A percentile compares a stretch with the other conserved stretches of the same genome.
phyloP scores from a whole-genome alignment of 257 asterid genomes.

The Salvia hispanica region DNA sequence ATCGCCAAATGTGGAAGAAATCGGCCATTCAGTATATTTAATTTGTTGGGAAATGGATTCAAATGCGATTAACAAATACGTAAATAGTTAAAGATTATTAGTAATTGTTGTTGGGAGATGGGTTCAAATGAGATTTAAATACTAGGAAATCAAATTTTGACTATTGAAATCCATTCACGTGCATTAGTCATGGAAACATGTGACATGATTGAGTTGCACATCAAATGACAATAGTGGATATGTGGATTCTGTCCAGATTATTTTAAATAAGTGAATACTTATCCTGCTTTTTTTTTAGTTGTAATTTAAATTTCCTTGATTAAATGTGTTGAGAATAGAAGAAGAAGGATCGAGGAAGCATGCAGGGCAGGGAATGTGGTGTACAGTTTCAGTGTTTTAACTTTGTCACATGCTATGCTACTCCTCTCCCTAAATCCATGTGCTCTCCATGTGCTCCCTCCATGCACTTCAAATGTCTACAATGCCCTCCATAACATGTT shows the following conservation, averaged over 20 bases:
- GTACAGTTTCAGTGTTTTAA: slow-evolving; percentile 66
- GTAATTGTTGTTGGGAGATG: slow-evolving; percentile 2
- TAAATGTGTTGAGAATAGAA: not conserved
- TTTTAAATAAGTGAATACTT: no score
- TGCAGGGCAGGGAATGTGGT: slow-evolving; percentile 61
- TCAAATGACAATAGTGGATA: not conserved
- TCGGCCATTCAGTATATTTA: no score
- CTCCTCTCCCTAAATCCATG: slow-evolving; percentile 46
- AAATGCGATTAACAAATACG: slow-evolving; percentile 21
- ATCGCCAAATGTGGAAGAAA: no score
- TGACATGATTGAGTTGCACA: slow-evolving; percentile 33
- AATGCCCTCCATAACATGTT: slow-evolving; percentile 26
- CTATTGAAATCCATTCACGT: slow-evolving; percentile 40
- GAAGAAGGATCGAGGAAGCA: slow-evolving; percentile 1
- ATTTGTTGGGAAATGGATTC: not conserved
- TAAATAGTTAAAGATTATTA: slow-evolving; percentile 12
- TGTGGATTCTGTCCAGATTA: no score
- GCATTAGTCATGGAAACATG: slow-evolving; percentile 46
- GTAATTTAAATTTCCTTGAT: no score
- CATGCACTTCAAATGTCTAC: slow-evolving; percentile 28
- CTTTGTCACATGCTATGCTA: slow-evolving; percentile 64
- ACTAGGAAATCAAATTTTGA: slow-evolving; percentile 27
- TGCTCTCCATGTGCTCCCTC: slow-evolving; percentile 41
- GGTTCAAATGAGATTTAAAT: slow-evolving; percentile 2
- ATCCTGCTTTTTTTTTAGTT: no score